A percentile compares a stretch with the other conserved stretches of the same genome.
Evolutionary conservation across 352 stramenopile species (phyloP).

Genomic region (Phytophthora sansomeana): DNA sequence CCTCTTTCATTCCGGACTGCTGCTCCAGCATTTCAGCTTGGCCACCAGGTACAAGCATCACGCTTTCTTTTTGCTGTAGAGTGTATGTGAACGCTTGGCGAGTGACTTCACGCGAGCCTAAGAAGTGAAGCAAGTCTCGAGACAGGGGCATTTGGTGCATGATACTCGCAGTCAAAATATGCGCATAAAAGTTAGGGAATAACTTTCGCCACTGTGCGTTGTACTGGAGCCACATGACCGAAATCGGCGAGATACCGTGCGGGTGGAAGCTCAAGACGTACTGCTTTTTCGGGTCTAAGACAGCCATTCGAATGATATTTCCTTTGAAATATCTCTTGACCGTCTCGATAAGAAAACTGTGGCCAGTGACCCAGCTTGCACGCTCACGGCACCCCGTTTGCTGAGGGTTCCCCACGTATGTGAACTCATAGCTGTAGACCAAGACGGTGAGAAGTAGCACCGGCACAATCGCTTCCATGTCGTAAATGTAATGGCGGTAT

Average conservation of each 20-base stretch:
- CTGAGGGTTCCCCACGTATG: constrained; percentile 72
- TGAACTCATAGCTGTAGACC: constrained; percentile 74
- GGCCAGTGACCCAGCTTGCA: constrained; percentile 45
- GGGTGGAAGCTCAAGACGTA: constrained; percentile 86
- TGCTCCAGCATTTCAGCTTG: constrained; percentile 88
- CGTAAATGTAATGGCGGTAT: constrained; percentile 60
- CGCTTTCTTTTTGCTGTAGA: constrained; percentile 63
- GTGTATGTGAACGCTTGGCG: constrained; percentile 61
- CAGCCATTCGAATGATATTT: constrained; percentile 62
- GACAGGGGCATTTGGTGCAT: constrained; percentile 83
- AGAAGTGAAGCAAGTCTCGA: constrained; percentile 80
- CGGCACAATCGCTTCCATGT: constrained; percentile 51
- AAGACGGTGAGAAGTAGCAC: constrained; percentile 55
- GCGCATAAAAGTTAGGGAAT: constrained; percentile 73
- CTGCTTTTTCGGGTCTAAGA: constrained; percentile 61
- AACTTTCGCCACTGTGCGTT: constrained; percentile 67
- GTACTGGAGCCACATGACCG: constrained; percentile 84
- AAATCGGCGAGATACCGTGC: constrained; percentile 81
- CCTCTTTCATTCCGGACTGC: constrained; percentile 59
- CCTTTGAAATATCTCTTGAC: constrained; percentile 74
- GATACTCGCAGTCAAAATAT: constrained; percentile 79
- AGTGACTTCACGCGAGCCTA: constrained; percentile 79
- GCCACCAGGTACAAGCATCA: constrained; percentile 81
- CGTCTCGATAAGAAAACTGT: constrained; percentile 62
- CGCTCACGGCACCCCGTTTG: constrained; percentile 67